Base-by-base conservation (phyloP, 805 yeast species). In the Blastobotrys mokoenaii region DNA sequence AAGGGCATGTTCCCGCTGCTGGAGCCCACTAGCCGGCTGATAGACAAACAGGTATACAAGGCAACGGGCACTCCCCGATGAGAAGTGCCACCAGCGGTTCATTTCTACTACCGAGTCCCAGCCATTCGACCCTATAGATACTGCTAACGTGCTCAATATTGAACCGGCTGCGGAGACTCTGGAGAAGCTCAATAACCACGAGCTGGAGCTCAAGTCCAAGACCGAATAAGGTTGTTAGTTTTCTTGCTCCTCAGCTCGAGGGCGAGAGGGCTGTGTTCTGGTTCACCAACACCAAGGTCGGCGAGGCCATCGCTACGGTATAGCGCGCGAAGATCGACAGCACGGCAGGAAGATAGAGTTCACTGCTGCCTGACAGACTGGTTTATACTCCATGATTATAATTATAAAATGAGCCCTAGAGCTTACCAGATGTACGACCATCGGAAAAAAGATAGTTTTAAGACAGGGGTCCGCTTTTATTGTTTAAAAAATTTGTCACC, bases 81-180 rank as follows among this genome's bases (percentile, higher is more conserved):
- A 82, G 65, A 84, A 95, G 2, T 70, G 82, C 51, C 79, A 79
- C 51, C 86, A 94, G 52, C 73, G 90, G 52, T 89, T 89, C 70
- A 66, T 86, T 60, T 83, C 95, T 10, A 81, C 90, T 62, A 90
- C 96, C 8, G 98, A 90, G 67, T 80, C 88, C 22, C 95, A 88
- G 68, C 95, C 96, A 8, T 89, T 90, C 62, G 96, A 96, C 5
- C 95, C 97, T 3, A 74, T 88, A 4, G 97, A 93, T 60, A 97
- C 98, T 11, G 96, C 98, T 41, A 70, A 79, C 46, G 76, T 83
- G 34, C 77, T 86, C 51, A 88, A 75, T 37, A 72, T 90, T 52
- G 89, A 85, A 62, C 95, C 96, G n/a, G 97, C 97, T 25, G 76
- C 79, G 40, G 78, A 72, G 32, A 84, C 93, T 2, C 72, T 89